Evolutionary conservation across 371 early-diverging fungal genomes (phyloP).

Genomic region (Rhizopus microsporus): DNA sequence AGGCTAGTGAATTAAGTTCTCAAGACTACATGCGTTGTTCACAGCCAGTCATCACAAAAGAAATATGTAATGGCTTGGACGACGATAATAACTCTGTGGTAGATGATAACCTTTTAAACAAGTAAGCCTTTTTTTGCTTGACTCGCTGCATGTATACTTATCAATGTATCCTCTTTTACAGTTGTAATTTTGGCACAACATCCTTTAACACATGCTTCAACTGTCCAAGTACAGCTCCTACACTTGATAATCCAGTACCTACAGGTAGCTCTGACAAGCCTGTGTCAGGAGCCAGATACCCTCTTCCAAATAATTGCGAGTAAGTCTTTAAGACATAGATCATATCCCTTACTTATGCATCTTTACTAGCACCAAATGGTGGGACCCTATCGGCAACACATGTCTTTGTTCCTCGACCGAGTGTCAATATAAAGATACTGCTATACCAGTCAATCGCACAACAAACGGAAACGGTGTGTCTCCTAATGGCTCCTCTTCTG

Average conservation of each 20-base stretch:
- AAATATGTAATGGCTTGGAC: conserved; percentile 76
- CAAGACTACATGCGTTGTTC: conserved; percentile 62
- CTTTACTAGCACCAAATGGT: conserved; percentile 55
- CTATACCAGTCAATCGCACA: conserved; percentile 29
- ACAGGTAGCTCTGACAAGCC: conserved; percentile 41
- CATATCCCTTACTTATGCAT: neutral
- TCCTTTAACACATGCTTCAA: conserved; percentile 68
- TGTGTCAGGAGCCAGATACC: conserved; percentile 43
- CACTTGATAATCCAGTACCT: conserved; percentile 55
- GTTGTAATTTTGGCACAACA: conserved; percentile 59
- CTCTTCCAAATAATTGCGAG: conserved; percentile 67
- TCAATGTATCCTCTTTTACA: neutral
- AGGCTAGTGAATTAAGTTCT: conserved; percentile 52
- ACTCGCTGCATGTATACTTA: neutral
- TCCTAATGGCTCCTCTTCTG: conserved; percentile 15
- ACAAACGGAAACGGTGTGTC: conserved; percentile 6
- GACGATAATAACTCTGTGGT: conserved; percentile 49
- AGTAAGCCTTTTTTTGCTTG: conserved; percentile 17
- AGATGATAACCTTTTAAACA: conserved; percentile 48
- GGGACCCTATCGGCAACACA: conserved; percentile 63
- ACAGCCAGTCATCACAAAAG: conserved; percentile 56
- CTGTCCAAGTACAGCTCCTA: conserved; percentile 61
- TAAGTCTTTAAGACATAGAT: conserved; percentile 18
- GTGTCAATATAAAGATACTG: conserved; percentile 53
- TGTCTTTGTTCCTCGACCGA: conserved; percentile 51